phyloP scores from a whole-genome alignment of 192 early-diverging fungal genomes.

The Allomyces macrogynus region DNA sequence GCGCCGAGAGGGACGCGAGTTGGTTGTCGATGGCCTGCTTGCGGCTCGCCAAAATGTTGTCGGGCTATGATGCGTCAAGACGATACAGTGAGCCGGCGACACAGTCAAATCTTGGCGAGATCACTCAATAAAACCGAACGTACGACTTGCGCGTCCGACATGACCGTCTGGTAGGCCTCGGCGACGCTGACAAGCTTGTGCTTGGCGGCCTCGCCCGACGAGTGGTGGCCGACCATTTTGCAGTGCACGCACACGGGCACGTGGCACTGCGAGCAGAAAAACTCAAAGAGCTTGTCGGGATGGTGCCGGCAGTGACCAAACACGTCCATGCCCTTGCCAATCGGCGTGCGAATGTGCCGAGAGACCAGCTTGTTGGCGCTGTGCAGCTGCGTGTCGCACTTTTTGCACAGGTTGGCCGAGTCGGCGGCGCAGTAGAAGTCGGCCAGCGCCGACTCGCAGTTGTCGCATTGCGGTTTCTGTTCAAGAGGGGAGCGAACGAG shows the following conservation, averaged over 20 bases:
- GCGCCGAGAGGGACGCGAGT: constrained; percentile 21
- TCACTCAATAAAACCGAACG: not conserved
- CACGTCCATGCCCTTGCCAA: constrained; percentile 33
- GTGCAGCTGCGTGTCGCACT: constrained; percentile 31
- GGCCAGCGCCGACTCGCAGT: constrained; percentile 30
- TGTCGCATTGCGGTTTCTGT: constrained; percentile 34
- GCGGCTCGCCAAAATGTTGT: constrained; percentile 22
- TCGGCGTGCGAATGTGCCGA: constrained; percentile 23
- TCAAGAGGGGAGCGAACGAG: not conserved
- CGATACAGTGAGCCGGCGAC: no score
- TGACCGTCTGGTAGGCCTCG: constrained; percentile 29
- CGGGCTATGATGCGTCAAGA: constrained; percentile 12
- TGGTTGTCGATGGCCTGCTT: constrained; percentile 29
- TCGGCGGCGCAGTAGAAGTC: constrained; percentile 33
- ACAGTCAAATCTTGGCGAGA: no score
- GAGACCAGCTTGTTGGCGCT: constrained; percentile 22
- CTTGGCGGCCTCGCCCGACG: constrained; percentile 29
- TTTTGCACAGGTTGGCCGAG: constrained; percentile 33
- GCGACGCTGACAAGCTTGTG: constrained; percentile 32
- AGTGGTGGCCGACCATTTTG: constrained; percentile 41
- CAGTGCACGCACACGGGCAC: constrained; percentile 38
- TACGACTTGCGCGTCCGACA: constrained; percentile 29
- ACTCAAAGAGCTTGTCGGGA: constrained; percentile 30
- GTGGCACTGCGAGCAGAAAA: constrained; percentile 42
- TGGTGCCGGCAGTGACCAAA: constrained; percentile 38